Evolutionary conservation across 2,329 filamentous ascomycete species (phyloP), one percentile per base, ranked within the genome.

Genomic region (Fusarium sp.): DNA sequence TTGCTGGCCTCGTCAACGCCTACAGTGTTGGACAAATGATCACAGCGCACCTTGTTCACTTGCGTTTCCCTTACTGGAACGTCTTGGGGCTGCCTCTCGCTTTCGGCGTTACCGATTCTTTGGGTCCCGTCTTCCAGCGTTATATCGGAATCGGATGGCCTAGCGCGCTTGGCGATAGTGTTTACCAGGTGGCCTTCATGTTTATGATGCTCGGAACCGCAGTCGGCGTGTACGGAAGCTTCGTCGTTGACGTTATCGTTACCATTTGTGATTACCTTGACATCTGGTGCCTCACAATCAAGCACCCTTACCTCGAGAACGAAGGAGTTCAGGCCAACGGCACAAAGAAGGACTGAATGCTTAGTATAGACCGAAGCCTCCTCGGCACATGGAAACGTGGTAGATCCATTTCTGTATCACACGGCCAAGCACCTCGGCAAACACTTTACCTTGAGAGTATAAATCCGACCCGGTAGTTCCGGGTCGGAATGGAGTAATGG

Each of bases 261-360:
- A 96, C 93, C 29, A 98, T 99, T 72, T 99, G 96, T 81, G 96
- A 99, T 78, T 97, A 97, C 78, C 85, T 98, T 63, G 96, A 99
- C 77, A 99, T 99, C 71, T 98, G 94, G 93, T 99, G 96, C 77
- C 83, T 99, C 77, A 97, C 92, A 2, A 99, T 99, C 82, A 99
- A 99, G 86, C 90, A 98, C 73, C 88, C 87, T 21, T 84, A 85
- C 67, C 81, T 84, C 23, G 85, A 87, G 72, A 79, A 70, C 15
- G 58, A 58, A 23, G 65, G 74, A 45, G 64, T 76, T 49, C 58
- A 62, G 29, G 50, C 75, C 53, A 70, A 78, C 50, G 71, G 66
- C n/a, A 63, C 41, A 11, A 81, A 83, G 72, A 84, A 84, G 79
- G 78, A 72, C 23, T 73, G 75, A 49, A 74, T 18, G 15, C 8